Conservation (phyloP, 139 green algal genomes). For the Spirogloea muscicola region DNA sequence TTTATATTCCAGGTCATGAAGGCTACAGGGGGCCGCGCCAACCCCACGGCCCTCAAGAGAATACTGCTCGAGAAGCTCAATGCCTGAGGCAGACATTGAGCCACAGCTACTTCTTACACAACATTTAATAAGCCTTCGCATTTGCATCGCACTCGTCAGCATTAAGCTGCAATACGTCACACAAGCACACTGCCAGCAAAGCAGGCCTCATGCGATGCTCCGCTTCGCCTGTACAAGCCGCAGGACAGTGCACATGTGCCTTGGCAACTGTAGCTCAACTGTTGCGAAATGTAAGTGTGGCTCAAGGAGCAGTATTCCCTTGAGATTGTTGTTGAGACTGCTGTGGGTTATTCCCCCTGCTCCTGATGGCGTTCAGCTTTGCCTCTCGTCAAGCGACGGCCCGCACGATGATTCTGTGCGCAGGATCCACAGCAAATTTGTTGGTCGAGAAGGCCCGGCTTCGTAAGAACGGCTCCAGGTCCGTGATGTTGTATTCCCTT, state of each 20-base stretch:
- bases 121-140: neutral
- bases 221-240: neutral
- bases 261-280: too few relatives aligned
- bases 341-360: too few relatives aligned
- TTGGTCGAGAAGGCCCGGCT: conserved; percentile 55
- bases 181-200: neutral
- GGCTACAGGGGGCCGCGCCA: neutral
- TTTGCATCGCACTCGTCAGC: neutral
- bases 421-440: conserved; percentile 56
- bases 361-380: too few relatives aligned
- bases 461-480: conserved; percentile 73
- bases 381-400: too few relatives aligned
- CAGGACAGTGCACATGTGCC: too few relatives aligned
- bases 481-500: conserved; percentile 72
- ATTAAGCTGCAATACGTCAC: neutral
- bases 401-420: conserved; percentile 11
- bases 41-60: conserved; percentile 35
- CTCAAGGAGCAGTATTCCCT: too few relatives aligned
- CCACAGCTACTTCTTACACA: neutral
- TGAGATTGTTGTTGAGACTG: too few relatives aligned
- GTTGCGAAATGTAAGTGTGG: too few relatives aligned
- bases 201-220: neutral
- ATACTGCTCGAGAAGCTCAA: conserved; percentile 55
- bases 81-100: neutral
- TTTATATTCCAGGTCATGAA: neutral